Base-by-base conservation (phyloP, 2,329 filamentous ascomycete species). In the Lomentospora prolificans region DNA sequence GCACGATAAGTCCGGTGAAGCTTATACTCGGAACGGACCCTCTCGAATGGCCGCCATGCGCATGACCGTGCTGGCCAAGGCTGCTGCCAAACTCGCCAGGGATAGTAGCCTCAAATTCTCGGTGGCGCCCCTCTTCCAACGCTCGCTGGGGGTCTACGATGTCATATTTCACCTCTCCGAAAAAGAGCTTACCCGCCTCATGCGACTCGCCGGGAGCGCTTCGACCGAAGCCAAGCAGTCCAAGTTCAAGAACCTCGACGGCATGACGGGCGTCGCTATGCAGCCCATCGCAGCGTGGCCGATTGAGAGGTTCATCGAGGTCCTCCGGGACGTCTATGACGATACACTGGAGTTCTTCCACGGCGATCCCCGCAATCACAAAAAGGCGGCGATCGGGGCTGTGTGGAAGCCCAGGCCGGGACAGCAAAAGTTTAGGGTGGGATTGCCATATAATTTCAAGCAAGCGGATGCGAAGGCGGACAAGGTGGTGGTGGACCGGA, bases 211-310 rank as follows among this genome's bases (percentile, higher is more conserved):
- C 36, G 67, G 69, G 53, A 62, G 65, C 57, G 64, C 70, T 39
- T 19, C 44, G 25, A 63, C 65, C 58, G 60, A 71, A 58, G 65
- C 65, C 14, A 68, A 64, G 51, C 70, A 73, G 50, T 70, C 76
- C n/a, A 77, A 78, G 28, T 96, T 86, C 76, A 96, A 95, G 72
- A 96, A 96, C 66, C 75, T 96, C 31, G 81, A 86, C 61, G 72
- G 81, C 28, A 76, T 78, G 56, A 76, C 72, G n/a, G 70, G 73
- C 51, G 66, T 67, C 60, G 68, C 64, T 55, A 70, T 65, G 59
- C 68, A 70, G 8, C 75, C 77, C 31, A 63, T 85, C 3, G 79
- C 81, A 2, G 78, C 80, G 22, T 75, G 85, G n/a, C 81, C 87
- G 0, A 73, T 84, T 1, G 70, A 74, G 7, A 73, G 82, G 7